These are phyloP conservation scores for Nitzschia inconspicua DNA, from an alignment of 108 stramenopile species.

Conservation along the genomic window DNA sequence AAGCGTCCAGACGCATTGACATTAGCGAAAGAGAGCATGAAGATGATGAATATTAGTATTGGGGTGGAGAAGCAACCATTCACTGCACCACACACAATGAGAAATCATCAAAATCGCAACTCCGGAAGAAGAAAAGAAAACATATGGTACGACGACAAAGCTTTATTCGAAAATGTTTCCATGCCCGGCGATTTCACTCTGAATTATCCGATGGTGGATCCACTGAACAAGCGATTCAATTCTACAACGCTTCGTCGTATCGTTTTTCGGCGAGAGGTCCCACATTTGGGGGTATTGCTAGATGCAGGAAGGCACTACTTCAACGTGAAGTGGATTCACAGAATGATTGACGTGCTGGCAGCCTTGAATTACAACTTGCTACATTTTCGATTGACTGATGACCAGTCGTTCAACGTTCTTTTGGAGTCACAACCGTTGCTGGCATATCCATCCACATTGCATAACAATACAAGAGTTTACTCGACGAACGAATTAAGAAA, in stretches of 20 bases:
- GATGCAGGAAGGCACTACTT: constrained; percentile 37
- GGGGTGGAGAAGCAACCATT: too few species aligned
- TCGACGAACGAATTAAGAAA: constrained; percentile 9
- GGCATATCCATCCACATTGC: constrained; percentile 12
- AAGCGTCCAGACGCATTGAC: too few species aligned
- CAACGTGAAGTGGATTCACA: constrained; percentile 13
- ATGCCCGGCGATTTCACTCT: too few species aligned
- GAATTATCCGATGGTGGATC: too few species aligned
- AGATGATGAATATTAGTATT: too few species aligned
- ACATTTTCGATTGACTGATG: constrained; percentile 38
- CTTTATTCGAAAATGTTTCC: too few species aligned
- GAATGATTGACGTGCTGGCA: constrained; percentile 13
- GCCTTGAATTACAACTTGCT: constrained; percentile 20
- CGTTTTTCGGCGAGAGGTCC: not conserved
- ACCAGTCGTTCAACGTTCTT: constrained; percentile 27
- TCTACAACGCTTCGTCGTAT: not conserved
- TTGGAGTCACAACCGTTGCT: constrained; percentile 19
- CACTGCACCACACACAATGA: too few species aligned
- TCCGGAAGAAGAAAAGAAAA: too few species aligned
- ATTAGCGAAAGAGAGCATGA: too few species aligned
- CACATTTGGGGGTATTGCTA: constrained; percentile 19
- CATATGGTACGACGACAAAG: too few species aligned
- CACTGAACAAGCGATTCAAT: not conserved
- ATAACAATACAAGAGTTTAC: constrained; percentile 19
- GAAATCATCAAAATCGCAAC: too few species aligned